These are phyloP conservation scores for Mycena kentingensis DNA, from an alignment of 768 basidiomycete species.

Conservation along the genomic window DNA sequence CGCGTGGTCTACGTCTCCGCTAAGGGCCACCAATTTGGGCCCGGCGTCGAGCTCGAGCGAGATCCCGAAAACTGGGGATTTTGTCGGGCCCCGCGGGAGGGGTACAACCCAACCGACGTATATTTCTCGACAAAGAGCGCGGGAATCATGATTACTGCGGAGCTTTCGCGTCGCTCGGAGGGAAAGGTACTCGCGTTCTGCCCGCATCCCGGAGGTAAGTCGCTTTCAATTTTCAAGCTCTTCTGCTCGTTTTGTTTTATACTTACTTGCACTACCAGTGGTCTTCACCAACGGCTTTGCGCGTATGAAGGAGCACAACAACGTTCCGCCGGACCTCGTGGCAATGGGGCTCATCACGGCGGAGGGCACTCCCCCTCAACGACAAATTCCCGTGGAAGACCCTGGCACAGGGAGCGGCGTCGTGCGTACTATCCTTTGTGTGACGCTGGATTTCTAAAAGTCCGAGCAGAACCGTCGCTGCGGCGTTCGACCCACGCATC, in stretches of 20 bases:
- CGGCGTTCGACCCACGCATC: constrained; percentile 18
- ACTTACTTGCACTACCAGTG: background rate
- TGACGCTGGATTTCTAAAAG: background rate
- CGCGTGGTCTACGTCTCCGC: constrained; percentile 16
- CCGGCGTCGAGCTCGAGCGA: constrained; percentile 13
- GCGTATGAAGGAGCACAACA: background rate
- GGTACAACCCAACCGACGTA: constrained; percentile 3
- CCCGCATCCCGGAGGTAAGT: constrained; percentile 14
- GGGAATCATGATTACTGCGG: constrained; percentile 12
- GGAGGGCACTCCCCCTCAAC: constrained; percentile 6
- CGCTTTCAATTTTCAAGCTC: background rate
- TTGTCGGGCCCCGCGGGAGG: constrained; percentile 5
- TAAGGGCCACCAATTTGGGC: constrained; percentile 9
- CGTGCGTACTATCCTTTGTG: background rate
- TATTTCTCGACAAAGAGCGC: constrained; percentile 16
- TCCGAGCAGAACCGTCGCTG: constrained; percentile 4
- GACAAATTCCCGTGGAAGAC: constrained; percentile 11
- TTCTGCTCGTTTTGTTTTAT: background rate
- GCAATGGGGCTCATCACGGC: constrained; percentile 8
- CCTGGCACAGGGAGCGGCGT: constrained; percentile 14
- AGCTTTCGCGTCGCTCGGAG: constrained; percentile 10
- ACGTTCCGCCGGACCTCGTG: background rate
- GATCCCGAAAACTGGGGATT: too few species aligned
- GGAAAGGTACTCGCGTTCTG: constrained; percentile 12
- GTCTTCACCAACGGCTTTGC: constrained; percentile 15